These are phyloP conservation scores for Hordeum marinum DNA, from an alignment of 176 grass and related monocot genomes.

Conservation along the genomic window DNA sequence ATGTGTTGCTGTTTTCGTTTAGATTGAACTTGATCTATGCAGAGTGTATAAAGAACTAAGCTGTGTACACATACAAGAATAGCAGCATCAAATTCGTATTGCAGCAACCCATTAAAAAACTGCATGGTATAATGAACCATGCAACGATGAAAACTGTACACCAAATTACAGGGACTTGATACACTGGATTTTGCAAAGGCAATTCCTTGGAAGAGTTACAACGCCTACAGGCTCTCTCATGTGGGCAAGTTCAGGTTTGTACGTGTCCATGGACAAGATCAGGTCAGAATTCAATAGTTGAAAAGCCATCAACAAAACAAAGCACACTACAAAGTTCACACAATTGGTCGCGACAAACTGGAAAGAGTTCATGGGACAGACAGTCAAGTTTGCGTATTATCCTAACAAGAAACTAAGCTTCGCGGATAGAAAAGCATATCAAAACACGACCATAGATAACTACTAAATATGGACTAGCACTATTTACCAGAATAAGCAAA, in stretches of 20 bases:
- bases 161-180: background rate
- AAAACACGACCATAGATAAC: conserved; percentile 1
- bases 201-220: background rate
- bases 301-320: conserved; percentile 13
- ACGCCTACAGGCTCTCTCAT: background rate
- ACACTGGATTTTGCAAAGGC: conserved; percentile 16
- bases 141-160: background rate
- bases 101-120: background rate
- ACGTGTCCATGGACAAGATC: background rate
- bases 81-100: background rate
- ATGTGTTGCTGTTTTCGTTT: background rate
- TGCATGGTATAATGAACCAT: background rate
- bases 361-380: background rate
- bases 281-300: conserved; percentile 3
- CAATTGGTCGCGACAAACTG: background rate
- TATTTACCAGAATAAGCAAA: background rate
- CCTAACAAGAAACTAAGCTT: background rate
- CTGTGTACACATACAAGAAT: background rate
- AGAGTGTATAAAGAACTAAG: background rate
- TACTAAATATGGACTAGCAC: background rate
- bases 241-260: conserved; percentile 5
- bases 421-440: background rate
- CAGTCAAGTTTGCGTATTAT: conserved; percentile 11
- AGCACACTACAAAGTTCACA: background rate
- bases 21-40: background rate